Base-by-base conservation (phyloP, 108 stramenopile species). In the Licmophora abbreviata region DNA sequence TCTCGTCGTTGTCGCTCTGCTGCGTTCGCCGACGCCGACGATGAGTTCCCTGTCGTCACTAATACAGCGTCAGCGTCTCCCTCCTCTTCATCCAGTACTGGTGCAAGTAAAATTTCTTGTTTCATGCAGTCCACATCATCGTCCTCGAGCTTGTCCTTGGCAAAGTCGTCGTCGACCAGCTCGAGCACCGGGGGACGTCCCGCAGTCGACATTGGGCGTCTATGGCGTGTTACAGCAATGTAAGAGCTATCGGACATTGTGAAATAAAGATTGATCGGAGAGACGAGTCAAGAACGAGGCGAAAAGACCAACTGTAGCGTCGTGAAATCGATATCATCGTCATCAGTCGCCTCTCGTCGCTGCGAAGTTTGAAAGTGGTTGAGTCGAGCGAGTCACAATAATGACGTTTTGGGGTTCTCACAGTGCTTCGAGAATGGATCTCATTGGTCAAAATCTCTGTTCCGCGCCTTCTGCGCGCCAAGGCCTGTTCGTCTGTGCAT, bases 141-240 rank as follows among this genome's bases (percentile, higher is more conserved):
- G 49, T 92, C 89, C 33, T 59, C 65, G 10, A 91, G 57, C 10
- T 43, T 68, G 51, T 86, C 84, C 26, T 73, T 48, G 5, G 74
- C 80, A 84, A 84, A 91, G 0, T 73, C 62, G 44, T 86, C 84
- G 56, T 91, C 89, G 28, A 84, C 75, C 11, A 86, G 54, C 44
- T 82, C 81, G 36, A 84, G 61, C 29, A 70, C 71, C 31, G 74
- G 70, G 24, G 79, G 81, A 8, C 80, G 80, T 20, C 67, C 64
- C 1, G 57, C 32, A 7, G 34, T 59, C 3, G 64, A 43, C 8
- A 60, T 54, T 12, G 59, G 83, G 1, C 79, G 67, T 11, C 79
- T 70, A 56, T 78, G 77, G 50, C 79, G 64, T 22, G 71, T 77
- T 9, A 66, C 75, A 32, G 82, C 73, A 22, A 66, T 65, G 59